Evolutionary conservation across 2,329 filamentous ascomycete species (phyloP).

Genomic region (Calonectria leucothoes): DNA sequence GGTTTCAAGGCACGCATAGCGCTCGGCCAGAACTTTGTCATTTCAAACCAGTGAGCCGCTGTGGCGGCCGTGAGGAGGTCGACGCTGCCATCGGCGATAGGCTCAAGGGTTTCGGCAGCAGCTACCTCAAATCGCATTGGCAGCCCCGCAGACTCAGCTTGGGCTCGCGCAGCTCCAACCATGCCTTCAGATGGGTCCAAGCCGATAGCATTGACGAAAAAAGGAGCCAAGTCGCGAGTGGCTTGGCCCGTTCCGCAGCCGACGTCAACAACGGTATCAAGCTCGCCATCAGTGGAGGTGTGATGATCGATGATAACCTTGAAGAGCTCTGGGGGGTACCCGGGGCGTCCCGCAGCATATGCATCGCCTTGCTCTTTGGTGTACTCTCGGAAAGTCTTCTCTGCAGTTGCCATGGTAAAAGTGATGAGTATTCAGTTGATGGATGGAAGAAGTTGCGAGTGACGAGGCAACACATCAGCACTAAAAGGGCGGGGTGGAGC

Average conservation of each 20-base stretch:
- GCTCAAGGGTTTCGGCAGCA: conserved; percentile 56
- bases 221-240: conserved; percentile 55
- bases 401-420: not conserved
- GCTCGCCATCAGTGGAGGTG: conserved; percentile 54
- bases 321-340: conserved; percentile 61
- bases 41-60: conserved; percentile 69
- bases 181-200: conserved; percentile 65
- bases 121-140: conserved; percentile 51
- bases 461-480: not conserved
- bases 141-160: conserved; percentile 44
- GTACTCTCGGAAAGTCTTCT: conserved; percentile 58
- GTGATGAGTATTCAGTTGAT: no score
- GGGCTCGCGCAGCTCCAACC: conserved; percentile 58
- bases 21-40: conserved; percentile 59
- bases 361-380: conserved; percentile 51
- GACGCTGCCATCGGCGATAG: conserved; percentile 50
- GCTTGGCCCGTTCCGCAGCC: conserved; percentile 68
- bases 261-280: conserved; percentile 61
- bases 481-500: not conserved
- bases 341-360: conserved; percentile 55
- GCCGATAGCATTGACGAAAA: conserved; percentile 60
- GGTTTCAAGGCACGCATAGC: conserved; percentile 60
- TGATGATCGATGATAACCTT: conserved; percentile 59
- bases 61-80: conserved; percentile 64
- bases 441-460: not conserved